phyloP scores from a whole-genome alignment of 2,329 filamentous ascomycete species.

The Neocatenulostroma microsporum region DNA sequence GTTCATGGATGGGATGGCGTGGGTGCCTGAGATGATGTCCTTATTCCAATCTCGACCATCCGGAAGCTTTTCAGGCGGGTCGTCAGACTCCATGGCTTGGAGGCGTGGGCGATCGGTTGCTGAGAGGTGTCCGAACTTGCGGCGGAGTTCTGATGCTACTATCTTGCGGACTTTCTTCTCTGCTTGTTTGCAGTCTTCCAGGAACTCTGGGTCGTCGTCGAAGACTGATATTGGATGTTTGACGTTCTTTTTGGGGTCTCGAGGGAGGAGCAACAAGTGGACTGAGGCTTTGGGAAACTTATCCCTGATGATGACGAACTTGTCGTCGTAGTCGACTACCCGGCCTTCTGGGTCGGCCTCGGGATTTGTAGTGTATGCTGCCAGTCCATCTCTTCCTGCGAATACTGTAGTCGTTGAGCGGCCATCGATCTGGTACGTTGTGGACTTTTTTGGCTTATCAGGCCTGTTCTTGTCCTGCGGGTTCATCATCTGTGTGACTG shows the following conservation, averaged over 20 bases:
- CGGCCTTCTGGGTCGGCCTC: conserved; percentile 50
- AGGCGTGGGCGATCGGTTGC: conserved; percentile 55
- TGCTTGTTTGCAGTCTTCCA: conserved; percentile 55
- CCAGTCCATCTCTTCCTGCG: conserved; percentile 53
- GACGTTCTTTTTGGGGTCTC: conserved; percentile 52
- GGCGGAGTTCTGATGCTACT: conserved; percentile 66
- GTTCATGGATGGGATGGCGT: conserved; percentile 84
- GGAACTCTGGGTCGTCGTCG: conserved; percentile 63
- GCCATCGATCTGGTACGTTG: conserved; percentile 17
- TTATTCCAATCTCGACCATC: conserved; percentile 67
- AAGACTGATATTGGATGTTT: conserved; percentile 73
- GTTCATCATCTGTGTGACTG: conserved; percentile 40
- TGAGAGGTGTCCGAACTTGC: conserved; percentile 59
- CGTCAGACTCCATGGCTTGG: conserved; percentile 50
- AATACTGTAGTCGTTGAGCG: conserved; percentile 30
- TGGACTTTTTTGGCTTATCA: conserved; percentile 32
- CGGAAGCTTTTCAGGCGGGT: conserved; percentile 46
- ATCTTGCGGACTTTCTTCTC: conserved; percentile 53
- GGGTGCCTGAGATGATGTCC: conserved; percentile 71
- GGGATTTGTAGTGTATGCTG: conserved; percentile 59
- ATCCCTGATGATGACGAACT: conserved; percentile 73
- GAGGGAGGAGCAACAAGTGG: conserved; percentile 81
- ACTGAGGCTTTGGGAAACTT: conserved; percentile 76
- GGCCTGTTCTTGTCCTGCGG: no score
- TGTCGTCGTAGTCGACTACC: conserved; percentile 59